A percentile compares a stretch with the other conserved stretches of the same genome.
Conservation (phyloP, 23 red algal genomes). For the Gracilariopsis chorda region DNA sequence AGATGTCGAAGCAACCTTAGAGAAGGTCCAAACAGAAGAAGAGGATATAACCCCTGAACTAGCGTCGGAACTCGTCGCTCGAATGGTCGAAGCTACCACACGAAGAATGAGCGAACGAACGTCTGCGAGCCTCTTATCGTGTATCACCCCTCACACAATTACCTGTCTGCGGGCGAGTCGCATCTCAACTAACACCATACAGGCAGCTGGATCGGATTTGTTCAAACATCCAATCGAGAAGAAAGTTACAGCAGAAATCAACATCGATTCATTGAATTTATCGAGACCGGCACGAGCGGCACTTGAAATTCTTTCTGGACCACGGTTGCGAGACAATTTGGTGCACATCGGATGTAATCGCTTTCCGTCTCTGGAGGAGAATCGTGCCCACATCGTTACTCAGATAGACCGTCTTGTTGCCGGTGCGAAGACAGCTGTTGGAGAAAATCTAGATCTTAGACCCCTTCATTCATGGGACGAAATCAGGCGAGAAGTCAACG, state of each 20-base stretch:
- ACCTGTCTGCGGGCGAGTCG: slow-evolving; percentile 33
- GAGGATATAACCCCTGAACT: slow-evolving; percentile 46
- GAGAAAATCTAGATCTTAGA: slow-evolving; percentile 26
- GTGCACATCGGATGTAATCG: slow-evolving; percentile 21
- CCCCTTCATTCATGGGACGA: slow-evolving; percentile 38
- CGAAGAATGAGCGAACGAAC: background rate
- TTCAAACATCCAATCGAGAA: slow-evolving; percentile 39
- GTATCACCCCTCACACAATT: slow-evolving; percentile 55
- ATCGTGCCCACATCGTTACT: slow-evolving; percentile 20
- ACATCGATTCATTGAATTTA: slow-evolving; percentile 3
- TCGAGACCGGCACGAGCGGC: slow-evolving; percentile 38
- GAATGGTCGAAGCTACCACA: slow-evolving; percentile 47
- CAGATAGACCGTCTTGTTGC: slow-evolving; percentile 24
- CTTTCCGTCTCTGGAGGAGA: slow-evolving; percentile 55
- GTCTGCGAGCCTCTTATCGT: slow-evolving; percentile 13
- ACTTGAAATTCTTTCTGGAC: slow-evolving; percentile 5
- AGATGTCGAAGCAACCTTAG: background rate
- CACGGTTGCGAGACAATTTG: background rate
- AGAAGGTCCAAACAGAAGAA: background rate
- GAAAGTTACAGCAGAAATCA: slow-evolving; percentile 29
- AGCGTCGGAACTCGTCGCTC: slow-evolving; percentile 24
- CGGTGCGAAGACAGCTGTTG: slow-evolving; percentile 23
- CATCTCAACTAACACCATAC: slow-evolving; percentile 42
- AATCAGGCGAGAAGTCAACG: slow-evolving; percentile 23
- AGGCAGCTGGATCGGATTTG: background rate